Evolutionary conservation across 495 filamentous ascomycete species (phyloP), one percentile per base, ranked within the genome.

Genomic region (Hypoxylon trugodes): DNA sequence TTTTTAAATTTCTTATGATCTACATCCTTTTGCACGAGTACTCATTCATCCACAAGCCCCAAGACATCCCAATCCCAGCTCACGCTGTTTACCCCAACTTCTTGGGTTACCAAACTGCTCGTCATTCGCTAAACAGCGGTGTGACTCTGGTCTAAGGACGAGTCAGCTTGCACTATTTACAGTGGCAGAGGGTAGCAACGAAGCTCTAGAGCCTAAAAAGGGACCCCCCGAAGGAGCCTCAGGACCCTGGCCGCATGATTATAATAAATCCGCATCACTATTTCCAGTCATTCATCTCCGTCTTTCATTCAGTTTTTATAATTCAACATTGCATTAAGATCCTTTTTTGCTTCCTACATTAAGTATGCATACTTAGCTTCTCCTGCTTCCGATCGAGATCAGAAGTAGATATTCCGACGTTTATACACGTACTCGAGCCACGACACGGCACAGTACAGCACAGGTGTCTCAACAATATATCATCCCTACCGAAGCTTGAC

Each of bases 181-280:
- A 41, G 7, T 6, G 12, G 5, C 10, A 40, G 19, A 37, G 22
- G 18, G 2, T 40, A 19, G 43, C 41, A 49, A 15, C 43, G 26
- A 9, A 48, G 22, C 6, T 4, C 6, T 21, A 16, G 21, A 48
- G 2, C 9, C n/a, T 3, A 13, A 13, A 33, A n/a, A 36, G n/a
- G 38, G 28, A 15, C 18, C 33, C 25, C 46, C 45, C 35, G 47
- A 3, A 58, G 40, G 52, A 58, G 46, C 60, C 60, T 58, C 2
- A 58, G 40, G 52, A 58, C 52, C 60, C 60, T 58, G 51, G 38
- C 24, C 58, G 60, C 60, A 58, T 48, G n/a, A n/a, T n/a, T n/a
- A n/a, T n/a, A 32, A 48, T 37, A 40, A 41, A 15, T 21, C 9
- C 30, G 30, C 15, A 22, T 21, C 21, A 33, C 15, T 36, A 16